Percentiles rank a stretch among this genome's conserved stretches.
These are phyloP conservation scores for Chlamydomonas eustigma DNA, from an alignment of 139 green algal species.

Conservation along the genomic window DNA sequence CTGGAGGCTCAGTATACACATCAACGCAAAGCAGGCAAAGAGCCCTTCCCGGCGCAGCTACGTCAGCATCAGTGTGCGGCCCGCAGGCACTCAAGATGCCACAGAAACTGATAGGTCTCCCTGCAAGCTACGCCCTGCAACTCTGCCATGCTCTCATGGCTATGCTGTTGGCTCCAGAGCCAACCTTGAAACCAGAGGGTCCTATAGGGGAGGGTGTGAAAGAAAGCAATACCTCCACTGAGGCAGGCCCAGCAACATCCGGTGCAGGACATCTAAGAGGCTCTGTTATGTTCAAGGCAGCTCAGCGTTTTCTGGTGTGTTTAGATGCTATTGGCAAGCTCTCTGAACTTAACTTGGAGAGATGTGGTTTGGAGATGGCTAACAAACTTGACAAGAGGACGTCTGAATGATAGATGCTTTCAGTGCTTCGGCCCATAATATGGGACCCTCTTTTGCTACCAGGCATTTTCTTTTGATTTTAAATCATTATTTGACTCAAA, in stretches of 20 bases:
- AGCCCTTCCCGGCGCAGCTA: neutral
- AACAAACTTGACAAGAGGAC: too few species aligned
- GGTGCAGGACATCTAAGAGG: neutral
- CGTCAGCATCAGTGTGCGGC: neutral
- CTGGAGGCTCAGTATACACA: neutral
- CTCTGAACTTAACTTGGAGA: too few species aligned
- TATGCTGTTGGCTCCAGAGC: neutral
- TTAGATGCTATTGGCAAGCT: neutral
- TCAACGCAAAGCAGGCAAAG: neutral
- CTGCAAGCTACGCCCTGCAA: neutral
- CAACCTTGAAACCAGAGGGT: too few species aligned
- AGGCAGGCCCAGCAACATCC: neutral
- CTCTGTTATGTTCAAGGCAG: neutral
- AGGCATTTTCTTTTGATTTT: too few species aligned
- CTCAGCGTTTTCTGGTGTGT: neutral
- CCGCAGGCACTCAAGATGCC: too few species aligned
- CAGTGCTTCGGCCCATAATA: too few species aligned
- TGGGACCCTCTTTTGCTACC: too few species aligned
- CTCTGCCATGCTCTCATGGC: neutral
- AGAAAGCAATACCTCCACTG: neutral
- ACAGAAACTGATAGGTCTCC: too few species aligned
- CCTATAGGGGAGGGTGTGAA: too few species aligned
- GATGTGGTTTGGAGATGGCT: too few species aligned
- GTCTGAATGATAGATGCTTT: too few species aligned
- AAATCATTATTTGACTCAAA: too few species aligned